Evolutionary conservation across 768 basidiomycete genomes (phyloP).

Genomic region (Pseudohyphozyma bogoriensis): DNA sequence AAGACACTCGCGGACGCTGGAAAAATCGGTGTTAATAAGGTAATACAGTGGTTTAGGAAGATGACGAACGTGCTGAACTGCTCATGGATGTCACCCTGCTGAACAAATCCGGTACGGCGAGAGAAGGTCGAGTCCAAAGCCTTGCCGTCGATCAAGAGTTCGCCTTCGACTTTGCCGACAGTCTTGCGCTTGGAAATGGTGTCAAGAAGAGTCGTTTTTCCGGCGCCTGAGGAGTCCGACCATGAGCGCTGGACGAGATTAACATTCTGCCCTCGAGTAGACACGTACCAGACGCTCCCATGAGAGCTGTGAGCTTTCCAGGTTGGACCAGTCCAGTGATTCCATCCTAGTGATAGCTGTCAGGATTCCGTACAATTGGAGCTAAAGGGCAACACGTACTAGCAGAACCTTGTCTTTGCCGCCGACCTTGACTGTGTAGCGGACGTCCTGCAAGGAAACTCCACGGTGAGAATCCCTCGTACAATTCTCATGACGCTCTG

Average conservation of each 20-base stretch:
- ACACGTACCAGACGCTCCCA: constrained; percentile 41
- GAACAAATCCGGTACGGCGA: constrained; percentile 39
- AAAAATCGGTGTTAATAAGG: neutral
- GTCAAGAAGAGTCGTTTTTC: constrained; percentile 38
- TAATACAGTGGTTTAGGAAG: no score
- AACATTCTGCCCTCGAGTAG: neutral
- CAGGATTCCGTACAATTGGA: no score
- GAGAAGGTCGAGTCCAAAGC: constrained; percentile 39
- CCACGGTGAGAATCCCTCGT: no score
- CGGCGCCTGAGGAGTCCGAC: constrained; percentile 23
- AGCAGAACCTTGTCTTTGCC: constrained; percentile 15
- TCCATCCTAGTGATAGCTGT: no score
- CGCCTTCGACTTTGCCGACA: constrained; percentile 42
- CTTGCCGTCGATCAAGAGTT: constrained; percentile 41
- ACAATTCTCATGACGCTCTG: no score
- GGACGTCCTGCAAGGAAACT: no score
- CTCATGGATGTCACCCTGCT: constrained; percentile 34
- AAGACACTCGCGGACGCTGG: constrained; percentile 8
- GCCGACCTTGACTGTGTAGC: constrained; percentile 22
- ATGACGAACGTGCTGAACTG: neutral
- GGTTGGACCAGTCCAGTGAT: constrained; percentile 39
- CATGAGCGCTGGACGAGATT: neutral
- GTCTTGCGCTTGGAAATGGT: constrained; percentile 28
- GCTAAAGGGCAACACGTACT: no score
- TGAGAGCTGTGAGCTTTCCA: constrained; percentile 41